Evolutionary conservation across 1,284 basidiomycete genomes (phyloP).

Genomic region (Polyporus tsugae): DNA sequence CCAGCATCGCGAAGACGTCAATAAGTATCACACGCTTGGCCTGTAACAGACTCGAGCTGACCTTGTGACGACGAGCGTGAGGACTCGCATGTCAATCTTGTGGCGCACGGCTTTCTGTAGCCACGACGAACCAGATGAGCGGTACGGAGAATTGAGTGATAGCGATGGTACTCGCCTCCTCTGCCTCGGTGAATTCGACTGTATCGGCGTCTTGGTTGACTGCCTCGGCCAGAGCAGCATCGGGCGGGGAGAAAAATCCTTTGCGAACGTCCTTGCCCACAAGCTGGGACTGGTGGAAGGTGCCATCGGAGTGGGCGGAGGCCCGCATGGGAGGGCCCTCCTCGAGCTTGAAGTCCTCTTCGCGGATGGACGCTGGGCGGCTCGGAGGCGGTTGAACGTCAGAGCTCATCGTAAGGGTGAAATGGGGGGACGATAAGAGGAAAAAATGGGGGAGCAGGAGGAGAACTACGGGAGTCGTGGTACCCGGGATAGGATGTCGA

Average conservation of each 20-base stretch:
- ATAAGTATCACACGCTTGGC: background rate
- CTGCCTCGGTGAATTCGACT: slow-evolving; percentile 54
- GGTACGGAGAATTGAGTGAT: background rate
- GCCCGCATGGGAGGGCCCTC: slow-evolving; percentile 19
- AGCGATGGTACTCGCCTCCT: slow-evolving; percentile 48
- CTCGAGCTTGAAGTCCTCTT: slow-evolving; percentile 21
- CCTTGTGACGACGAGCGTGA: slow-evolving; percentile 52
- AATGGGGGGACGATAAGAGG: background rate
- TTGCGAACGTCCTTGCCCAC: slow-evolving; percentile 24
- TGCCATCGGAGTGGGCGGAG: slow-evolving; percentile 36
- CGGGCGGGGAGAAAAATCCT: slow-evolving; percentile 57
- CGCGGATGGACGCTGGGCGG: slow-evolving; percentile 12
- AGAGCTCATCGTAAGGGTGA: slow-evolving; percentile 7
- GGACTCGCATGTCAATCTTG: slow-evolving; percentile 57
- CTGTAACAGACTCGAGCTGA: slow-evolving; percentile 44
- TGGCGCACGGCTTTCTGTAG: slow-evolving; percentile 48
- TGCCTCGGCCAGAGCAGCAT: slow-evolving; percentile 53
- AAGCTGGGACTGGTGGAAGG: slow-evolving; percentile 38
- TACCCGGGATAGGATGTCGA: slow-evolving; percentile 14
- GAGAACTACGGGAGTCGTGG: slow-evolving; percentile 13
- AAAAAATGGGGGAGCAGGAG: background rate
- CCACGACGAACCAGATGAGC: background rate
- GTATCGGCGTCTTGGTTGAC: slow-evolving; percentile 56
- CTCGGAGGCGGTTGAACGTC: slow-evolving; percentile 2
- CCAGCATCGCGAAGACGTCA: background rate